Base-by-base conservation (phyloP, 148 eudicot genomes). In the Amaranthus hypochondriacus region DNA sequence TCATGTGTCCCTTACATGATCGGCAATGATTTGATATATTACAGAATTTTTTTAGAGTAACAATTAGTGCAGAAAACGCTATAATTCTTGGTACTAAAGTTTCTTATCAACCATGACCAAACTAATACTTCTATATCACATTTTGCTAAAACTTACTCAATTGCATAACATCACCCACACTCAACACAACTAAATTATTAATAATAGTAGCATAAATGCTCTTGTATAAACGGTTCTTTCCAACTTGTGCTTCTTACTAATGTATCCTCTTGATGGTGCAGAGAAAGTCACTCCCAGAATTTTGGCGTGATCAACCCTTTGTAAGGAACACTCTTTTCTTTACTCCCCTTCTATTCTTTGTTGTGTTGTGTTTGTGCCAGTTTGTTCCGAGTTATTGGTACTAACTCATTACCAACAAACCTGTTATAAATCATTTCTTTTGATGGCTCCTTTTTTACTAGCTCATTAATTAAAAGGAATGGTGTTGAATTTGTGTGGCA, bases 241-340 rank as follows among this genome's bases (percentile, higher is more conserved):
- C 14, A 47, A 12, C 56, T 48, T 18, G 60, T 59, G 54, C 66
- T n/a, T 68, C 70, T 79, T 65, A 79, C 71, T 13, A 9, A 46
- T 44, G 54, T 56, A 54, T 49, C 44, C 12, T 70, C 68, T 75
- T 78, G 49, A 43, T 73, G 72, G 51, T 83, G 75, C 92, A 90
- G 98, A 90, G 85, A 83, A 93, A 81, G 75, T 81, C 98, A 49
- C 82, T 90, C 28, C 98, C 98, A 42, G 98, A 93, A 84, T 93
- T 90, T 87, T 93, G 96, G 96, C 89, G 98, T 64, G 87, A 89
- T 58, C 90, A 84, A 78, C 86, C 86, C 75, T 69, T 89, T 73
- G 97, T 89, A 80, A 75, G 91, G 39, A 78, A 50, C 66, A 65
- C 69, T 73, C 67, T 72, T 61, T n/a, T 75, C 69, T 56, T 61